Evolutionary conservation across 2,329 filamentous ascomycete genomes (phyloP).

Genomic region (Colletotrichum australisinense): DNA sequence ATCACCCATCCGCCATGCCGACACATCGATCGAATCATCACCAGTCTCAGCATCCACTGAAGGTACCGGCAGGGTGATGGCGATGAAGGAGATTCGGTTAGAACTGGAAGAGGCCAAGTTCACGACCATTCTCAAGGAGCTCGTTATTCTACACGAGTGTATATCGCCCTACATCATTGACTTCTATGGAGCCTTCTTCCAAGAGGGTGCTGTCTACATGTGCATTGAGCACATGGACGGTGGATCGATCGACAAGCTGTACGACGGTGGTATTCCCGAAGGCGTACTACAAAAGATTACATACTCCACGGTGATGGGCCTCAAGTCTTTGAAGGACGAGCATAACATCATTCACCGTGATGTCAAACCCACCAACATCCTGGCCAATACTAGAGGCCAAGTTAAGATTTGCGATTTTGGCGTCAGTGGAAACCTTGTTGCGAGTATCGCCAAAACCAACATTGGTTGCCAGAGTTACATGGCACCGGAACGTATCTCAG

Average conservation of each 20-base stretch:
- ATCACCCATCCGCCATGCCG: conserved; percentile 43
- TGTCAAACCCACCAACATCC: conserved; percentile 98
- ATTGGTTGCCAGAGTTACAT: conserved; percentile 99
- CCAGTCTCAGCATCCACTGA: conserved; percentile 40
- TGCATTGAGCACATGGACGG: conserved; percentile 99
- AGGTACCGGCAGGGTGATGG: conserved; percentile 85
- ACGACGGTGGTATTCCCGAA: conserved; percentile 90
- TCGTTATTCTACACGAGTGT: conserved; percentile 95
- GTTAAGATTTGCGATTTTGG: conserved; percentile 99
- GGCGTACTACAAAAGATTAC: conserved; percentile 90
- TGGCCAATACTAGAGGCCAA: conserved; percentile 89
- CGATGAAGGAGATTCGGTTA: conserved; percentile 98
- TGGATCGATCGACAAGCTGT: conserved; percentile 96
- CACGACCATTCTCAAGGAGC: conserved; percentile 95
- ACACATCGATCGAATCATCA: conserved; percentile 41
- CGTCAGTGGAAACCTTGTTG: conserved; percentile 94
- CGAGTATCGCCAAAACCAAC: conserved; percentile 98
- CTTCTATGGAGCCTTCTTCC: conserved; percentile 98
- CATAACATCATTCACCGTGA: conserved; percentile 99
- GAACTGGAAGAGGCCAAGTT: conserved; percentile 98
- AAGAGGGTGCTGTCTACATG: conserved; percentile 98
- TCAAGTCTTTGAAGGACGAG: conserved; percentile 95
- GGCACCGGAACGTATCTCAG: conserved; percentile 95
- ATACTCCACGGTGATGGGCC: conserved; percentile 86
- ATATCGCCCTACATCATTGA: conserved; percentile 97